Percentiles rank a stretch among this genome's conserved stretches.
These are phyloP conservation scores for Gossypium sturtianum DNA, from an alignment of 345 rosid genomes.

Conservation along the genomic window DNA sequence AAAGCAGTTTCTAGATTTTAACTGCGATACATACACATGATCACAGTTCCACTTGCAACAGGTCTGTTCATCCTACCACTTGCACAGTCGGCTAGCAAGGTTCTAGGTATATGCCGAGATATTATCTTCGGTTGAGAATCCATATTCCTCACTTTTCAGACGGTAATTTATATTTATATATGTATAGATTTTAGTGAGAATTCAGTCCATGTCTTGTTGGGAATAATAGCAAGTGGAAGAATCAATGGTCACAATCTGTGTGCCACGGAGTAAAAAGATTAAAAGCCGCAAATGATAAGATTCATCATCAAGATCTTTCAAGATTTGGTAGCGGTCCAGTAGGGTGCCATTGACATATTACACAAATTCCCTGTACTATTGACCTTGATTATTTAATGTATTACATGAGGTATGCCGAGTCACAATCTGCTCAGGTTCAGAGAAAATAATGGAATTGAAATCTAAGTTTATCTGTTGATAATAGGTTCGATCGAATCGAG, in stretches of 20 bases:
- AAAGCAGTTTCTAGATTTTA: conserved; percentile 16
- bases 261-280: not conserved
- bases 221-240: conserved; percentile 42
- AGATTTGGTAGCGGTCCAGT: conserved; percentile 36
- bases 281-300: conserved; percentile 23
- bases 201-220: conserved; percentile 28
- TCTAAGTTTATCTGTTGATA: not conserved
- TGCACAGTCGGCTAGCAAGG: conserved; percentile 30
- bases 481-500: accelerated
- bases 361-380: not conserved
- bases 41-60: conserved; percentile 32
- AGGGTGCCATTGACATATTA: conserved; percentile 16
- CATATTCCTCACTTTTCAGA: conserved; percentile 14
- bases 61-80: conserved; percentile 27
- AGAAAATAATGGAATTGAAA: not conserved
- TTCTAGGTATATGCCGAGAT: conserved; percentile 30
- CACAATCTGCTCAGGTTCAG: not conserved
- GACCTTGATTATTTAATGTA: not conserved
- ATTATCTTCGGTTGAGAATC: conserved; percentile 27
- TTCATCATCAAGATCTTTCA: conserved; percentile 29
- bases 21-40: conserved; percentile 24
- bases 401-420: not conserved
- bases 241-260: conserved; percentile 12
- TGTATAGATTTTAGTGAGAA: conserved; percentile 9
- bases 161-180: not conserved